Evolutionary conservation across 2,329 filamentous ascomycete species (phyloP), one percentile per base, ranked within the genome.

Genomic region (Clarireedia hainanense): DNA sequence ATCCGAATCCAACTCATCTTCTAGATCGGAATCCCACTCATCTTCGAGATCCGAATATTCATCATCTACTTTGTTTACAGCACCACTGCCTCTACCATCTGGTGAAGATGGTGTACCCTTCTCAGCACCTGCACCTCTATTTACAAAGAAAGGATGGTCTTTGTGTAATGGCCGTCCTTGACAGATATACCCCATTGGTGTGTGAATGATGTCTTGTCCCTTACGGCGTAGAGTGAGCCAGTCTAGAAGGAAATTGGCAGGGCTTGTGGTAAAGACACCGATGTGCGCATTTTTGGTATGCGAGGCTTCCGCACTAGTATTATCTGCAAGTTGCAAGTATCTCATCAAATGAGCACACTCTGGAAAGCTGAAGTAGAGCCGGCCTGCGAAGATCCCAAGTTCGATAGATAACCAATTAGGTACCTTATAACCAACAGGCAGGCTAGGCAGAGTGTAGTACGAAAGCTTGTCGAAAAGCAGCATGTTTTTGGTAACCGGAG

Each of bases 401-500:
- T 88, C 80, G 1, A 80, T 72, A 0, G 66, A 71, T 0, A 87
- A 68, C 80, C 80, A 84, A 0, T 56, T 17, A 0, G 84, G 81
- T 0, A 76, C 66, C 1, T 60, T 47, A 70, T 73, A 76, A 0
- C 60, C 50, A 0, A 39, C 1, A 0, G 77, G 73, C 0, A 83
- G 67, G 0, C 65, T 24, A 0, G 84, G 83, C 0, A 81, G 69
- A 0, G 75, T 68, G 60, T 79, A 80, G 63, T 76, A 86, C 0
- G 64, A 62, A 0, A 88, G 68, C 0, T 64, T 60, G 60, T 83
- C 80, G 68, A 87, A 85, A 4, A 75, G 70, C 14, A 79, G 65
- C 83, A 87, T 88, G 1, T 74, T 72, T 34, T 75, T 74, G 0
- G 83, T 85, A 0, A 83, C 74, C 0, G 85, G 80, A 0, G 83